Evolutionary conservation across 805 yeast genomes (phyloP).

Genomic region (Ogataea glucozyma): DNA sequence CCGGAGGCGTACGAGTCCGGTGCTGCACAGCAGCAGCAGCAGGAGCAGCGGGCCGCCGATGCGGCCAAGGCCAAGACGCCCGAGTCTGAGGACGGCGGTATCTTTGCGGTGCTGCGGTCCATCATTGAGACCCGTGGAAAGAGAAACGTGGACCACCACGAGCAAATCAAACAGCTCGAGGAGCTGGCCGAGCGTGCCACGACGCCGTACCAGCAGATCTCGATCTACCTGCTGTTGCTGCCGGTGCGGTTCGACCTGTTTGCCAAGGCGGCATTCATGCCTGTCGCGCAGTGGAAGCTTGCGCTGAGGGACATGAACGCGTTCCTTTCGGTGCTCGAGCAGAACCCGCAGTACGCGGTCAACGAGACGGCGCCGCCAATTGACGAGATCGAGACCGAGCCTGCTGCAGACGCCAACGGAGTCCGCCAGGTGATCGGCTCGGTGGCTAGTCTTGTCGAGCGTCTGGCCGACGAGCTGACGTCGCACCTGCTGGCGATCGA

Average conservation of each 20-base stretch:
- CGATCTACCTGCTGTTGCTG: constrained; percentile 75
- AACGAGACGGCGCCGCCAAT: constrained; percentile 69
- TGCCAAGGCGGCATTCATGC: constrained; percentile 67
- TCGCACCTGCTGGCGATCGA: constrained; percentile 85
- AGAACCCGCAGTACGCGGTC: constrained; percentile 61
- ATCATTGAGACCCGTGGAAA: constrained; percentile 92
- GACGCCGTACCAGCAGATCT: constrained; percentile 72
- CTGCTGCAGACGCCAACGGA: constrained; percentile 63
- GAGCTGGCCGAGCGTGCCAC: constrained; percentile 51
- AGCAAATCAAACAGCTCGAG: constrained; percentile 75
- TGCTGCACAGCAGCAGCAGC: constrained; percentile 35
- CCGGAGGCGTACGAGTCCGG: constrained; percentile 75
- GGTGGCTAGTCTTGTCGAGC: constrained; percentile 81
- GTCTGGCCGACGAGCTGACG: constrained; percentile 92
- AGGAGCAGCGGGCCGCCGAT: constrained; percentile 38
- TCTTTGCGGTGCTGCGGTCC: constrained; percentile 71
- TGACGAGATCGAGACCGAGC: constrained; percentile 77
- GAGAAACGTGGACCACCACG: constrained; percentile 82
- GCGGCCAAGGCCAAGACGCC: constrained; percentile 37
- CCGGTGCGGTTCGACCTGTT: constrained; percentile 86
- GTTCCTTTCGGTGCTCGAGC: constrained; percentile 70
- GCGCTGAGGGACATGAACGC: constrained; percentile 61
- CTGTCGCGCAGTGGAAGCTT: constrained; percentile 76
- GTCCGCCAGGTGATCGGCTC: constrained; percentile 79
- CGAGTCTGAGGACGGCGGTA: constrained; percentile 37